Conservation (phyloP, 768 basidiomycete genomes). For the Mycena rosella region DNA sequence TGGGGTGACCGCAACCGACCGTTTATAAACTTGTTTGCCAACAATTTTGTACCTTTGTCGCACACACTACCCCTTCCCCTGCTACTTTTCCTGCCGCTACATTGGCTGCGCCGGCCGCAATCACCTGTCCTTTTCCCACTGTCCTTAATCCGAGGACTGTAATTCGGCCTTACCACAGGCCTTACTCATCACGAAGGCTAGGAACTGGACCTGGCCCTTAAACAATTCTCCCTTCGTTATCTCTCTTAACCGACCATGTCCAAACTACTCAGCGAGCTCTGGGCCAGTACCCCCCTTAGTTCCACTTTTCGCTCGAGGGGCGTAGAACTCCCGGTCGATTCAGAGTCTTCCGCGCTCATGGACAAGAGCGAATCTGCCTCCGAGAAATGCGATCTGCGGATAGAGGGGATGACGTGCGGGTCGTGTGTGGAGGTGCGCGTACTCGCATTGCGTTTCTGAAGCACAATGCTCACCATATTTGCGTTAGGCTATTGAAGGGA, state of each 20-base stretch:
- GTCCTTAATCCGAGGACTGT: conserved; percentile 25
- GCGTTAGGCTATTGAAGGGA: conserved; percentile 83
- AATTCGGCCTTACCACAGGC: conserved; percentile 27
- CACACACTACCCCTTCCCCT: not conserved
- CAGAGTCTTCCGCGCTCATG: conserved; percentile 29
- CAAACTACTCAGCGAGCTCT: conserved; percentile 36
- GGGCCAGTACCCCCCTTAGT: conserved; percentile 37
- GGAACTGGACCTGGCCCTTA: conserved; percentile 1
- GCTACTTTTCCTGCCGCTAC: not conserved
- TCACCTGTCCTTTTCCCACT: conserved; percentile 17
- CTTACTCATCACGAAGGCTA: conserved; percentile 25
- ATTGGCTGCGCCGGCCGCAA: conserved; percentile 33
- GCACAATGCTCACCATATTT: not conserved
- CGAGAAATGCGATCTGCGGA: conserved; percentile 80
- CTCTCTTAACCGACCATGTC: conserved; percentile 32
- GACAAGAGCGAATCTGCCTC: conserved; percentile 35
- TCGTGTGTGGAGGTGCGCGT: conserved; percentile 90
- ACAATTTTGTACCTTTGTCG: too few species aligned
- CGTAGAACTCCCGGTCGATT: conserved; percentile 35
- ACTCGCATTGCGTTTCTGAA: conserved; percentile 39
- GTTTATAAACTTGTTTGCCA: too few species aligned
- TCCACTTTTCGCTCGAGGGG: conserved; percentile 36
- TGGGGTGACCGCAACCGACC: too few species aligned
- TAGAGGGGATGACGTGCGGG: conserved; percentile 94
- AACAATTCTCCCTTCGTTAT: not conserved